Percentiles rank a stretch among this genome's conserved stretches.
Evolutionary conservation across 2,329 filamentous ascomycete species (phyloP).

Genomic region (Pseudogymnoascus sp.): DNA sequence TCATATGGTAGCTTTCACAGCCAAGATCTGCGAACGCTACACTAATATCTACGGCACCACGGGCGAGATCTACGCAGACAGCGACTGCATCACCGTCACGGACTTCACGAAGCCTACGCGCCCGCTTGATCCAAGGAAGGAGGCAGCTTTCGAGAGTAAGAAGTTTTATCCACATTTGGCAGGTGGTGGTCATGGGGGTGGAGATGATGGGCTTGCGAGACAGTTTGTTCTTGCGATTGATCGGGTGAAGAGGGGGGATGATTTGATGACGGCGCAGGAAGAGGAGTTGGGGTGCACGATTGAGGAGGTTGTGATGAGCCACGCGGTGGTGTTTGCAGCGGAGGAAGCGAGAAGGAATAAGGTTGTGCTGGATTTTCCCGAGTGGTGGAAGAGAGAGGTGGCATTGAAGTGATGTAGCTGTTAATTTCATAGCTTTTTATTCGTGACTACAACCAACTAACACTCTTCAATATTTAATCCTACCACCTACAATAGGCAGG

Average conservation of each 20-base stretch:
- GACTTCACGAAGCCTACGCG: constrained; percentile 52
- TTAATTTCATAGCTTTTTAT: neutral
- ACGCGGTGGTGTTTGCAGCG: constrained; percentile 88
- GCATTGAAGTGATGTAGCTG: neutral
- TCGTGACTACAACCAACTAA: no score
- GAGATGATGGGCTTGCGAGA: constrained; percentile 68
- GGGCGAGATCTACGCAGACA: constrained; percentile 84
- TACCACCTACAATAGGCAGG: no score
- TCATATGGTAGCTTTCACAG: constrained; percentile 90
- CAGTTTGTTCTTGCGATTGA: constrained; percentile 80
- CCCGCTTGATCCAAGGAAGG: constrained; percentile 16
- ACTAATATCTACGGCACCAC: constrained; percentile 78
- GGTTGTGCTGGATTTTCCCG: constrained; percentile 64
- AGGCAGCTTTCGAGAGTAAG: constrained; percentile 30
- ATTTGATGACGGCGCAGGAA: constrained; percentile 62
- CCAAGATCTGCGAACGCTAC: constrained; percentile 77
- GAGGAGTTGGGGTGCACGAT: constrained; percentile 72
- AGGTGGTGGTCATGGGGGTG: constrained; percentile 63
- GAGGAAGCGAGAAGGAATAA: constrained; percentile 70
- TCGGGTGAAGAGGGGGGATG: constrained; percentile 64
- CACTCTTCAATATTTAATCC: no score
- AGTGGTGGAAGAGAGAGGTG: constrained; percentile 61
- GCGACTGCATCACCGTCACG: constrained; percentile 64
- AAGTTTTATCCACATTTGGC: constrained; percentile 54
- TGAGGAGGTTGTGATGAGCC: constrained; percentile 80